Percentiles rank a stretch among this genome's conserved stretches.
Evolutionary conservation across 2,329 filamentous ascomycete genomes (phyloP).

Genomic region (Colletotrichum scovillei): DNA sequence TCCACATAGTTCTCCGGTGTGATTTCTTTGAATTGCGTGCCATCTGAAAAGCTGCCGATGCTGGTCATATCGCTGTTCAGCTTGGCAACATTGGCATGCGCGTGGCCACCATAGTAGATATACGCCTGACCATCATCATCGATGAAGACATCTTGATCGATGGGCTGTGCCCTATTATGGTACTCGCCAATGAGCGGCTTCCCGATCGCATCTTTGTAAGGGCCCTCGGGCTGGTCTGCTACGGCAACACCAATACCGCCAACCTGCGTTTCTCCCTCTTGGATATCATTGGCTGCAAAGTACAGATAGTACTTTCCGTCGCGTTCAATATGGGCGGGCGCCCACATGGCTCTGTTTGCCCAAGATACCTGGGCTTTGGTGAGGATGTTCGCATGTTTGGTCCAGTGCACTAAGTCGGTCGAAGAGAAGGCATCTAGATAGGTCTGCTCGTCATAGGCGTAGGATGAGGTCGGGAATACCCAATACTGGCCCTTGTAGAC

Average conservation of each 20-base stretch:
- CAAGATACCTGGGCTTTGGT: conserved; percentile 67
- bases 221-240: conserved; percentile 54
- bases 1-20: no score
- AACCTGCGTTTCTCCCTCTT: conserved; percentile 61
- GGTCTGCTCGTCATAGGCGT: conserved; percentile 57
- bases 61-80: no score
- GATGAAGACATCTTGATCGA: conserved; percentile 71
- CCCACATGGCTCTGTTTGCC: conserved; percentile 75
- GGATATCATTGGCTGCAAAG: conserved; percentile 64
- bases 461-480: conserved; percentile 60
- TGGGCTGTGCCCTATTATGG: conserved; percentile 54
- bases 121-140: conserved; percentile 69
- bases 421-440: conserved; percentile 64
- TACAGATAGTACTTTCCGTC: conserved; percentile 74
- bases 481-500: conserved; percentile 58
- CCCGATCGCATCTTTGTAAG: conserved; percentile 68
- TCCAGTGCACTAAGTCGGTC: conserved; percentile 60
- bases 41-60: no score
- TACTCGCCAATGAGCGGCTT: conserved; percentile 57
- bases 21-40: no score
- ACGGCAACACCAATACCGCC: no score
- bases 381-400: conserved; percentile 56
- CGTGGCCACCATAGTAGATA: conserved; percentile 69
- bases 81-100: conserved; percentile 53
- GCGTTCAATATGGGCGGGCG: conserved; percentile 69